Evolutionary conservation across 2,329 filamentous ascomycete species (phyloP), one percentile per base, ranked within the genome.

Genomic region (Tolypocladium pustulatum): DNA sequence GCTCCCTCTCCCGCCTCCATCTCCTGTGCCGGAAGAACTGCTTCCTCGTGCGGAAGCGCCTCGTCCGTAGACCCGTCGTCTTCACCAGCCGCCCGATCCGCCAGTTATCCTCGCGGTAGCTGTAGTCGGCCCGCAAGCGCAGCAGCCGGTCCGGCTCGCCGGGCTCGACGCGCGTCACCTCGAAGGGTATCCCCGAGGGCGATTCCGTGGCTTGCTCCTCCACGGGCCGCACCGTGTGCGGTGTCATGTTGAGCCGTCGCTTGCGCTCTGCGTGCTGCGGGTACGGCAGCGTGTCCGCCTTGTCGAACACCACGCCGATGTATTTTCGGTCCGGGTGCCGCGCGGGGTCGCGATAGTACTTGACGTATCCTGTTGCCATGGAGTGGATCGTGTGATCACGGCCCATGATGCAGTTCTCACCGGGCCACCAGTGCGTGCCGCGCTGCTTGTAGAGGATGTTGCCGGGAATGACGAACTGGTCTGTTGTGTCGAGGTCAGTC

Each of bases 391-490:
- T 97, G 78, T 97, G 94, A 73, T 99, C 92, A 61, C 94, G 88
- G 56, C 94, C 94, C 80, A 97, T 93, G 67, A 87, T 89, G 73
- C 89, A 90, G 76, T 99, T 97, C 72, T 97, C 94, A 68, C 94
- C 94, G 1, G 94, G 88, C 72, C 88, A 93, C 94, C 94, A 99
- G 68, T 87, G 84, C 4, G 94, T 95, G 67, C 94, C 94, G 68
- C 93, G 88, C 75, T 99, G 94, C 72, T 91, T 91, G 83, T 94
- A 99, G 76, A 99, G 89, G 75, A 99, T 99, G 78, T 96, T 97
- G 58, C 94, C 94, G 5, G 92, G 89, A 60, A 96, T 88, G 40
- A 99, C 94, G 73, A 88, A 96, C 78, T 97, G 89, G 71, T 93
- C 89, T 92, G 69, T 34, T 20, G 51, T 10, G 10, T 34, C 9